phyloP scores from a whole-genome alignment of 345 rosid species.

The Bretschneidera sinensis region DNA sequence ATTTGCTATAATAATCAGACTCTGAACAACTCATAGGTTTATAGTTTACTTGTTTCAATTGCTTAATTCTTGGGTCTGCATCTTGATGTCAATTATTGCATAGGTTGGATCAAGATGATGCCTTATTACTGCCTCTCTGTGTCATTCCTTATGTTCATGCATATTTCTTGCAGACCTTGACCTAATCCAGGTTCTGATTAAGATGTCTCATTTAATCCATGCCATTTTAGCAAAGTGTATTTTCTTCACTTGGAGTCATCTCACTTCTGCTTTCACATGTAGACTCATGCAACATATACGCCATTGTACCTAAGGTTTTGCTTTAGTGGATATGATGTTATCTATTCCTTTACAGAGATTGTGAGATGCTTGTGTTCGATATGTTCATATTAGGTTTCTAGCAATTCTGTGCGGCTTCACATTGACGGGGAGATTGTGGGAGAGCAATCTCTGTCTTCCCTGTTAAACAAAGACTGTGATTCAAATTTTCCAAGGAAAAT shows the following conservation, averaged over 20 bases:
- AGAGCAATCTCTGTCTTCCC: constrained; percentile 41
- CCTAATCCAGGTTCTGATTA: not conserved
- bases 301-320: not conserved
- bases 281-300: not conserved
- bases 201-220: no score
- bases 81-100: not conserved
- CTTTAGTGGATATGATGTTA: not conserved
- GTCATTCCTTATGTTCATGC: no score
- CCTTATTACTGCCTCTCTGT: not conserved
- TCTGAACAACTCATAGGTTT: not conserved
- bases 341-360: not conserved
- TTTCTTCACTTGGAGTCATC: not conserved
- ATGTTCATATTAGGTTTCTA: constrained; percentile 36
- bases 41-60: not conserved
- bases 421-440: constrained; percentile 53
- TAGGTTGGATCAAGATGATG: not conserved
- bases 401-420: constrained; percentile 45
- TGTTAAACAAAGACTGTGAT: constrained; percentile 24
- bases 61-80: not conserved
- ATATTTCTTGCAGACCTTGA: not conserved
- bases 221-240: no score
- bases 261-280: not conserved
- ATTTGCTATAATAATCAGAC: not conserved
- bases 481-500: constrained; percentile 32
- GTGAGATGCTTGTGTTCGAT: constrained; percentile 7